These are phyloP conservation scores for Holtermanniella nyarrowii DNA, from an alignment of 768 basidiomycete species.

Conservation along the genomic window DNA sequence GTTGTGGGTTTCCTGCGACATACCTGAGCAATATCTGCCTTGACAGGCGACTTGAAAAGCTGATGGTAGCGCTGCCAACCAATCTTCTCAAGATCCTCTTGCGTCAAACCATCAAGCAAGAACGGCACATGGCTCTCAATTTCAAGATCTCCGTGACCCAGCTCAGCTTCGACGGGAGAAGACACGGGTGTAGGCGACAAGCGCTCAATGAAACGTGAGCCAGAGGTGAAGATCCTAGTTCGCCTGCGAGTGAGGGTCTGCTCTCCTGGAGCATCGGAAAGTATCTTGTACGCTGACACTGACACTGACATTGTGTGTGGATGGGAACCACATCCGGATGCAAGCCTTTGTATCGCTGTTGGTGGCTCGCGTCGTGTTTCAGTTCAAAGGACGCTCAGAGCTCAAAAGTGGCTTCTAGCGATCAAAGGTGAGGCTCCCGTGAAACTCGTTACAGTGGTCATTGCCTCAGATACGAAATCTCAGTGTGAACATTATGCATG, in stretches of 20 bases:
- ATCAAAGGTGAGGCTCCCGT: too few relatives aligned
- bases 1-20: too few relatives aligned
- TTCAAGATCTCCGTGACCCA: background rate
- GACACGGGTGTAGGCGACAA: background rate
- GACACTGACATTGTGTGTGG: too few relatives aligned
- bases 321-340: too few relatives aligned
- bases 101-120: background rate
- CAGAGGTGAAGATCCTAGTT: background rate
- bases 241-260: background rate
- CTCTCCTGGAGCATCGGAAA: background rate
- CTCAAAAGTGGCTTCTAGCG: background rate
- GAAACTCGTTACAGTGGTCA: too few relatives aligned
- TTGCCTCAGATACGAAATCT: too few relatives aligned
- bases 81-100: background rate
- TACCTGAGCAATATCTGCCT: too few relatives aligned
- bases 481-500: too few relatives aligned
- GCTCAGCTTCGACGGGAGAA: background rate
- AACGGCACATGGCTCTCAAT: background rate
- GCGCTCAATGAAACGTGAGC: background rate
- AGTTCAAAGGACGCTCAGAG: background rate
- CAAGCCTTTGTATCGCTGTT: too few relatives aligned
- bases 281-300: background rate
- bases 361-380: background rate
- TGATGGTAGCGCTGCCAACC: background rate
- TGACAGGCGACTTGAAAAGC: too few relatives aligned